Percentiles rank a stretch among this genome's conserved stretches.
These are phyloP conservation scores for Theobroma grandiflorum DNA, from an alignment of 441 rosid species.

Conservation along the genomic window DNA sequence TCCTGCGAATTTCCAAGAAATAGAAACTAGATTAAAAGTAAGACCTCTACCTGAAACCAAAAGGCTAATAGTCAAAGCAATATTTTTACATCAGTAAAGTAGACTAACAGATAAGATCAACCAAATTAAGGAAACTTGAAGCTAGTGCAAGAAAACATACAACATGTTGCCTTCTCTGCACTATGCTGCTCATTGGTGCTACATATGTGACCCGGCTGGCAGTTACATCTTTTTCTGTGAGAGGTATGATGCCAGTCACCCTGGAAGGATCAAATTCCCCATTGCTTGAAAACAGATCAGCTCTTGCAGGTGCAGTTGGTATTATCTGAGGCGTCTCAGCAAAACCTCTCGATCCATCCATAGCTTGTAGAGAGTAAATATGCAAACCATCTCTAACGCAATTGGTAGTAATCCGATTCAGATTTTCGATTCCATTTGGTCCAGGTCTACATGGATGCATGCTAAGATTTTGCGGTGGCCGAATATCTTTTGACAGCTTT, in stretches of 20 bases:
- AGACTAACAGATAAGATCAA: conserved; percentile 14
- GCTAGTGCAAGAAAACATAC: conserved; percentile 37
- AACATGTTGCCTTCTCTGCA: conserved; percentile 33
- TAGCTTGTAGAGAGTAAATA: conserved; percentile 29
- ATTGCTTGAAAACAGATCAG: conserved; percentile 30
- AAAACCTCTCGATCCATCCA: conserved; percentile 35
- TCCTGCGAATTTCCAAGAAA: conserved; percentile 33
- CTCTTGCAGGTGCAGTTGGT: conserved; percentile 27
- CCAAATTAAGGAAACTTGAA: conserved; percentile 7
- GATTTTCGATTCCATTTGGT: conserved; percentile 28
- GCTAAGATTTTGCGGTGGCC: conserved; percentile 25
- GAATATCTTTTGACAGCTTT: conserved; percentile 32
- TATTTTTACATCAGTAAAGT: neutral
- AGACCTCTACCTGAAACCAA: neutral
- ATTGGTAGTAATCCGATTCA: conserved; percentile 23
- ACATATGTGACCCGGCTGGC: conserved; percentile 28
- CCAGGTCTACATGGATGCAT: conserved; percentile 26
- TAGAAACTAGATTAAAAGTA: neutral
- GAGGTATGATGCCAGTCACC: conserved; percentile 28
- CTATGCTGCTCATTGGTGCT: conserved; percentile 36
- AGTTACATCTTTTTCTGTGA: conserved; percentile 32
- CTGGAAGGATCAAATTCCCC: conserved; percentile 34
- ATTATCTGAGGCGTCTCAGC: conserved; percentile 30
- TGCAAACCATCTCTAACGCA: conserved; percentile 34
- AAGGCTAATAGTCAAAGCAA: neutral